A percentile compares a stretch with the other conserved stretches of the same genome.
Conservation (phyloP, 78 protist genomes). For the slime mould (Dictyostelium discoideum) region DNA sequence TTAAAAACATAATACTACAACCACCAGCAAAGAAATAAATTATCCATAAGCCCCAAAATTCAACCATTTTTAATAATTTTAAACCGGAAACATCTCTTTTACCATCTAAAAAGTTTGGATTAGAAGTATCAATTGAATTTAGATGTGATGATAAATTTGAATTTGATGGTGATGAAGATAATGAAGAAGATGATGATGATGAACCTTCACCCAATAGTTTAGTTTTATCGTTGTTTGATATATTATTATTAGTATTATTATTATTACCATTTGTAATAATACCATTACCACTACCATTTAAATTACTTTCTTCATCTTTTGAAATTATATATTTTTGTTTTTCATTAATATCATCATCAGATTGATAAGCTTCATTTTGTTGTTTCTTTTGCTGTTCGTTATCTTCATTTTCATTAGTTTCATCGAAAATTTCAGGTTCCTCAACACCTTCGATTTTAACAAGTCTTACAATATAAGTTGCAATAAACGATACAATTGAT, state of each 20-base stretch:
- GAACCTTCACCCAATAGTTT: too few relatives aligned
- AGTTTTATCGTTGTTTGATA: too few relatives aligned
- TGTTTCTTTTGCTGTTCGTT: neutral
- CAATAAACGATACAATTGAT: conserved; percentile 5
- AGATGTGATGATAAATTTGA: neutral
- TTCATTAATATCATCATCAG: neutral
- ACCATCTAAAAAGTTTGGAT: neutral
- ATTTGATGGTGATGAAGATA: neutral
- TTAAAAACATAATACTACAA: conserved; percentile 56
- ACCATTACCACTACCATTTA: neutral
- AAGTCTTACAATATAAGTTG: conserved; percentile 24
- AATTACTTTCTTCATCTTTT: neutral
- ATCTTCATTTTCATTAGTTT: neutral
- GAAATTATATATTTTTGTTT: neutral
- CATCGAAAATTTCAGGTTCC: neutral
- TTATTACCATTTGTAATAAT: neutral
- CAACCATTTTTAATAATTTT: conserved; percentile 10
- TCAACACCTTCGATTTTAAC: neutral
- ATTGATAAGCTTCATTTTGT: neutral
- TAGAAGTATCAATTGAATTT: neutral
- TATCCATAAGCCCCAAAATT: conserved; percentile 7
- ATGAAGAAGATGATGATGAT: neutral
- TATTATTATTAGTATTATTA: too few relatives aligned
- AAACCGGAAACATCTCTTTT: conserved; percentile 65
- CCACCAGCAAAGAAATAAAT: conserved; percentile 67